Base-by-base conservation (phyloP, 768 basidiomycete species). In the Collybia mongolica region DNA sequence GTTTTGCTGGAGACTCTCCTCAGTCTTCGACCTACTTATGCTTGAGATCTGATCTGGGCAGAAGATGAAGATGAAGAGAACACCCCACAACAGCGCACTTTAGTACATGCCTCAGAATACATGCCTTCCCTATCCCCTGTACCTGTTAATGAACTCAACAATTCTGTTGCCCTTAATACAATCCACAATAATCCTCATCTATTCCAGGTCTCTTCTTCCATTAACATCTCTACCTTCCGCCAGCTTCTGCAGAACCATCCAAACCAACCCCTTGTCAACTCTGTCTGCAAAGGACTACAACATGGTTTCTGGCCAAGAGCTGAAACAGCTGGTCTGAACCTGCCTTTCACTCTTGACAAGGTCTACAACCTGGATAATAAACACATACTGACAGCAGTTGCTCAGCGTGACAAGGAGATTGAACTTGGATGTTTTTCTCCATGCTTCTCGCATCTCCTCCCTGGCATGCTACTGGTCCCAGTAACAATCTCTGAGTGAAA, bases 381-480 rank as follows among this genome's bases (percentile, higher is more conserved):
- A 1, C 42, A 43, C 4, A n/a, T 24, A 3, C 5, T 11, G 0
- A 67, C 68, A 26, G 12, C 67, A 0, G 18, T 40, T 0, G 12
- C 51, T 0, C 65, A 68, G 18, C 45, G 56, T 1, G 59, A 65
- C 8, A 46, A 52, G 11, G 64, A 64, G 38, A 43, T 62, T 1
- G 19, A 22, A 0, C 32, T 47, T n/a, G n/a, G n/a, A n/a, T n/a
- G n/a, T n/a, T n/a, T n/a, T n/a, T n/a, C n/a, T n/a, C n/a, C n/a
- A n/a, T n/a, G n/a, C n/a, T n/a, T n/a, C n/a, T n/a, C n/a, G n/a
- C n/a, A n/a, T n/a, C n/a, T n/a, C n/a, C n/a, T n/a, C n/a, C n/a
- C n/a, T n/a, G n/a, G n/a, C n/a, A n/a, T n/a, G n/a, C n/a, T n/a
- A n/a, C n/a, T n/a, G n/a, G n/a, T n/a, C n/a, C n/a, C n/a, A n/a